Percentiles rank a stretch among this genome's conserved stretches.
Evolutionary conservation across 2,329 filamentous ascomycete genomes (phyloP).

Genomic region (Mycosphaerella sp.): DNA sequence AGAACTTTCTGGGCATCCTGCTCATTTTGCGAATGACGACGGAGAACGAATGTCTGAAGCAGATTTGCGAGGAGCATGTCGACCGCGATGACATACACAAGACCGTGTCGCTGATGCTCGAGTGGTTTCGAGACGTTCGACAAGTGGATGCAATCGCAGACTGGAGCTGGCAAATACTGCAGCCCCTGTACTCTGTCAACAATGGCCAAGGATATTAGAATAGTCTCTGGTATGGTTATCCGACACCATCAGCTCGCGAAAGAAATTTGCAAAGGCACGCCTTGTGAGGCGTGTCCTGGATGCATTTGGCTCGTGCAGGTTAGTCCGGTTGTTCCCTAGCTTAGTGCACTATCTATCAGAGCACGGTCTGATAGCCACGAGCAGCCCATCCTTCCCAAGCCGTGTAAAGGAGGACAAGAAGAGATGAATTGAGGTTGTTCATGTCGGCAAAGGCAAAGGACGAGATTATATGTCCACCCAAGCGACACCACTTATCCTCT

Average conservation of each 20-base stretch:
- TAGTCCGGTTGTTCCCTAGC: too few relatives aligned
- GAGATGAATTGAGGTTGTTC: too few relatives aligned
- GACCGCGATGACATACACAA: constrained; percentile 43
- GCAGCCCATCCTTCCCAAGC: not conserved
- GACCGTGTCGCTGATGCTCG: constrained; percentile 50
- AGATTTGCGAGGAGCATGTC: constrained; percentile 49
- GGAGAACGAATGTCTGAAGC: constrained; percentile 46
- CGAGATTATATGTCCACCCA: too few relatives aligned
- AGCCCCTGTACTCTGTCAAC: constrained; percentile 37
- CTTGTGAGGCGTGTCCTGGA: too few relatives aligned
- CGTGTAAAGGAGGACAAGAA: not conserved
- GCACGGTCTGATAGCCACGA: too few relatives aligned
- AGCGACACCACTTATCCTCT: too few relatives aligned
- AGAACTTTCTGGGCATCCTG: constrained; percentile 55
- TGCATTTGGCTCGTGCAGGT: too few relatives aligned
- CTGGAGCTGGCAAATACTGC: constrained; percentile 52
- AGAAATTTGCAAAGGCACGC: too few relatives aligned
- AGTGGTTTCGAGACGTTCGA: constrained; percentile 56
- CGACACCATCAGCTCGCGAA: too few relatives aligned
- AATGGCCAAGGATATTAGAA: not conserved
- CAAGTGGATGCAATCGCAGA: constrained; percentile 49
- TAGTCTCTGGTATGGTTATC: too few relatives aligned
- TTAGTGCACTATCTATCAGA: too few relatives aligned
- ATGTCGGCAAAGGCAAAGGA: too few relatives aligned
- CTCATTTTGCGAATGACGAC: constrained; percentile 52